Percentiles rank a stretch among this genome's conserved stretches.
These are phyloP conservation scores for Xylariales sp. DNA, from an alignment of 2,329 filamentous ascomycete genomes.

Conservation along the genomic window DNA sequence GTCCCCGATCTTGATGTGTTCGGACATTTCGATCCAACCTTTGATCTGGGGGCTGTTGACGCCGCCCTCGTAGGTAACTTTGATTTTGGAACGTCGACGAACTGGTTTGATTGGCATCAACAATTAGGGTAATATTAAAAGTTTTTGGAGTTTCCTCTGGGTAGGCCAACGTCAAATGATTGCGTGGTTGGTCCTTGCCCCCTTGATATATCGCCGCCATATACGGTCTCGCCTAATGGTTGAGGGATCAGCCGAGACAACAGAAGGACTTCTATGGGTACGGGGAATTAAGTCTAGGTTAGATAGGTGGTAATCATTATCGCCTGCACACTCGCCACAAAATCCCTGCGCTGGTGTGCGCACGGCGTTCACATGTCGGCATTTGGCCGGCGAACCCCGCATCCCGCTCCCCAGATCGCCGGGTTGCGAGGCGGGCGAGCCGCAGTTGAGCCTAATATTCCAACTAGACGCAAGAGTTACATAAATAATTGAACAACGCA, in stretches of 20 bases:
- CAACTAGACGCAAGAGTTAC: neutral
- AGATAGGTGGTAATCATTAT: neutral
- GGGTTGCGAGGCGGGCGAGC: neutral
- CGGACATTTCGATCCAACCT: constrained; percentile 65
- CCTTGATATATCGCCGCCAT: neutral
- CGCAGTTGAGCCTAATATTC: neutral
- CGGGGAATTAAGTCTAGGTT: neutral
- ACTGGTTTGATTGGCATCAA: constrained; percentile 58
- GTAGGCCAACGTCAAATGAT: neutral
- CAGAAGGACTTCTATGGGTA: too few relatives aligned
- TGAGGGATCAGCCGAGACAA: neutral
- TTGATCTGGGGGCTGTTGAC: constrained; percentile 65
- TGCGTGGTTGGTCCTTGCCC: neutral
- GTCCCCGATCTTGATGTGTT: constrained; percentile 65
- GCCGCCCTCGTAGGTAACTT: constrained; percentile 66
- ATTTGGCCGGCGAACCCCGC: constrained; percentile 15
- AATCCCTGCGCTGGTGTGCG: neutral
- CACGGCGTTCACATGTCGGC: neutral
- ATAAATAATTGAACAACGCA: constrained; percentile 1
- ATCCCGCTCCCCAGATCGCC: constrained; percentile 1
- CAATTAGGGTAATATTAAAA: constrained; percentile 38
- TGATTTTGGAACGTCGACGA: constrained; percentile 64
- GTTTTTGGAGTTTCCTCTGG: neutral
- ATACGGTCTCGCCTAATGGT: neutral
- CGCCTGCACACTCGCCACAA: neutral